Percentiles rank a stretch among this genome's conserved stretches.
Conservation (phyloP, 2,329 filamentous ascomycete species). For the Penicillium brasilianum region DNA sequence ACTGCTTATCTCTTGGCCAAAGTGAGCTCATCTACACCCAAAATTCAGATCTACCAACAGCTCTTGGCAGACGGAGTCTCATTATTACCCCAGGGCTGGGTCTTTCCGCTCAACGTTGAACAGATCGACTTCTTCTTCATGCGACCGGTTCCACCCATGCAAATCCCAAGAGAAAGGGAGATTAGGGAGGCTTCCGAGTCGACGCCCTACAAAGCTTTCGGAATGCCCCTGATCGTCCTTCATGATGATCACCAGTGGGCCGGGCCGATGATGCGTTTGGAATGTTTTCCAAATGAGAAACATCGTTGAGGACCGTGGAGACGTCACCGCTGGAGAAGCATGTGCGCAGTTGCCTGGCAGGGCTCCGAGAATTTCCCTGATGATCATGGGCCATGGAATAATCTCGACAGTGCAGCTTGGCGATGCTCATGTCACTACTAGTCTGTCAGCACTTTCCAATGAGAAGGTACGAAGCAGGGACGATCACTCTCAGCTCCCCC, state of each 20-base stretch:
- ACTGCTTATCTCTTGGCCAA: neutral
- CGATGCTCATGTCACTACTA: neutral
- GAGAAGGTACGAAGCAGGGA: neutral
- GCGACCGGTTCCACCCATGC: neutral
- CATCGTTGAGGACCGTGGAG: neutral
- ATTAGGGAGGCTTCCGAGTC: neutral
- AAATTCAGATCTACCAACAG: neutral
- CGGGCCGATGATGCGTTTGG: slow-evolving; percentile 3
- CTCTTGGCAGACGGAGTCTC: neutral
- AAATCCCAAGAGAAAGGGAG: neutral
- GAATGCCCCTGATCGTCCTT: slow-evolving; percentile 12
- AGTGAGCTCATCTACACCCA: neutral
- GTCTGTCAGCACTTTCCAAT: neutral
- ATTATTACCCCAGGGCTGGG: neutral
- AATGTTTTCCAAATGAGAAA: neutral
- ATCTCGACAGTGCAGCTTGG: neutral
- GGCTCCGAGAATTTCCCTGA: neutral
- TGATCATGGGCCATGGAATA: neutral
- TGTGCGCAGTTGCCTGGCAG: neutral
- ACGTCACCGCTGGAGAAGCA: neutral
- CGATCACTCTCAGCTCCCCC: neutral
- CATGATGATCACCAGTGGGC: slow-evolving; percentile 5
- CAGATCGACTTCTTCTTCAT: neutral
- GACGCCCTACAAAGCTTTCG: slow-evolving; percentile 6
- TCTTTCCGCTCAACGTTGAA: neutral